phyloP scores from a whole-genome alignment of 208 protist genomes.

The Trypanosoma theileri region DNA sequence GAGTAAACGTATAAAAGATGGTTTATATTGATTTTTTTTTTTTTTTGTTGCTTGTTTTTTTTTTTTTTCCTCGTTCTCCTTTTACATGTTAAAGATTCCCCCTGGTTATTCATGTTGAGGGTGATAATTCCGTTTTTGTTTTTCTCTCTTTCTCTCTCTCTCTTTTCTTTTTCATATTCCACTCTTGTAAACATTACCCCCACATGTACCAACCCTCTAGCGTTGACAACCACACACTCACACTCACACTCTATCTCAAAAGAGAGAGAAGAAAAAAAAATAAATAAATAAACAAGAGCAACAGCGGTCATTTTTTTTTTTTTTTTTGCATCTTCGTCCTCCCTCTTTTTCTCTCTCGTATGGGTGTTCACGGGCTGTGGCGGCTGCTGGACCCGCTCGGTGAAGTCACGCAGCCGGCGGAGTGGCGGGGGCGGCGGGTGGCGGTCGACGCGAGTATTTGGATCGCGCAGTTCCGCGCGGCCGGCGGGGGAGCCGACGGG shows the following conservation, averaged over 20 bases:
- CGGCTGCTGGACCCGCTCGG: constrained; percentile 82
- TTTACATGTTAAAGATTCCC: no score
- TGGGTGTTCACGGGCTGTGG: constrained; percentile 89
- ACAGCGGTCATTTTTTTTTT: no score
- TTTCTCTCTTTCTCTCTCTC: not conserved
- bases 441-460: constrained; percentile 91
- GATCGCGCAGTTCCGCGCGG: constrained; percentile 77
- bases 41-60: no score
- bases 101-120: no score
- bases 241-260: no score
- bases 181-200: constrained; percentile 13
- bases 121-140: not conserved
- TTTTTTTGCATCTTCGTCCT: no score
- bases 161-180: constrained; percentile 6
- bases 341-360: constrained; percentile 19
- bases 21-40: no score
- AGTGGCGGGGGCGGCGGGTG: constrained; percentile 65
- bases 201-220: not conserved
- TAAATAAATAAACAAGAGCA: no score
- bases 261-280: no score
- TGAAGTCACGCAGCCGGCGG: constrained; percentile 61
- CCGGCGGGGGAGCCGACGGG: constrained; percentile 37
- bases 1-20: no score
- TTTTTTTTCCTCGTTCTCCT: no score
- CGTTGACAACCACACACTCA: no score